Evolutionary conservation across 768 basidiomycete species (phyloP), one percentile per base, ranked within the genome.

Genomic region (Rhizopogon roseolus): DNA sequence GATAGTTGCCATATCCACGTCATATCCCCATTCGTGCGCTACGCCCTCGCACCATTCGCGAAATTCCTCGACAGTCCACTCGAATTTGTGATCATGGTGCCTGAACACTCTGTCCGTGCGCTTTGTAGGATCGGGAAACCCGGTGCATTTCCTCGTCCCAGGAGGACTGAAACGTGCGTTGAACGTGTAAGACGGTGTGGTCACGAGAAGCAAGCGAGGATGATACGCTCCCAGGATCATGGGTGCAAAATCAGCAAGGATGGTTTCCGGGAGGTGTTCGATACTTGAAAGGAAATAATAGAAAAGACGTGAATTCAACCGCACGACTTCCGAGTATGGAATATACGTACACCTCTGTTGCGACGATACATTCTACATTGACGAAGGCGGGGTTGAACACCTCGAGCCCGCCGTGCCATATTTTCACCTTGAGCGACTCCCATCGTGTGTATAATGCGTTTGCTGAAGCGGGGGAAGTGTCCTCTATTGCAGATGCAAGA

Each of bases 121-220:
- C 13, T 76, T 73, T 0, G 91, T 93, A 3, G 93, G 91, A 67
- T 95, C 93, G 0, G 67, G 74, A 63, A 67, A 83, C 0, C 88
- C 91, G 22, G 68, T 62, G 13, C 78, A 60, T 16, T 73, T 65
- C 5, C 70, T 69, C 0, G 69, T 66, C 37, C 70, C 73, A 0
- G 86, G 88, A 1, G 81, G 65, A 0, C 82, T 79, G 72, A 91
- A 93, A 1, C 85, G 81, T 17, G 75, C 77, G 58, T 93, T 95
- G 75, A 88, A 96, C 2, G 80, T 83, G 71, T 86, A 93, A 2
- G 88, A 90, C 0, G 92, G 93, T 0, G 93, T 96, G 0, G 93
- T 95, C 61, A 94, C 64, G 19, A 96, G 76, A 41, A 93, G 75
- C 41, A 86, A 63, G 27, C 76, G 75, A 1, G 93, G 93, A 52